Base-by-base conservation (phyloP, 176 grass and related monocot species). In the Musa acuminata region DNA sequence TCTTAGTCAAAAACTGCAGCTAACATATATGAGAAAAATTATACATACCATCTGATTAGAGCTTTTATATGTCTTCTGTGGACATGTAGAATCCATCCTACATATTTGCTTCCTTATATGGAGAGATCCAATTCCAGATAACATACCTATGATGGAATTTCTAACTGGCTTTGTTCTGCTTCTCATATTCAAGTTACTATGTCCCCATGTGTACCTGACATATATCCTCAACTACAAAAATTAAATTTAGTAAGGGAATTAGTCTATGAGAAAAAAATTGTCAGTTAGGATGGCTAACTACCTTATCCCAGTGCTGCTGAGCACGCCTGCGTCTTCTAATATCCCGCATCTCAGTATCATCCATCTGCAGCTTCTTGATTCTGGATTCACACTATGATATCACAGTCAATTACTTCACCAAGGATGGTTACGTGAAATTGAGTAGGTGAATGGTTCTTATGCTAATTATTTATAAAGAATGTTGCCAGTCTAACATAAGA, bases 291-390 rank as follows among this genome's bases (percentile, higher is more conserved):
- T 8, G 16, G 21, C n/a, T 14, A 1, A 64, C 3, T 69, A 78
- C 76, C 76, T 78, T 78, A 43, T 69, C 26, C 76, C 64, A 78
- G 13, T 78, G 20, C 62, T 78, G 25, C 51, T 78, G 76, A 51
- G 76, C 76, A 78, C 51, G 50, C 52, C 62, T 53, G 11, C 69
- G 63, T 24, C 24, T 54, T 67, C 23, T 67, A 19, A 55, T 55
- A n/a, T 68, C 64, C 49, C 51, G 22, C 64, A 78, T 69, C 22
- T 8, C 6, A 21, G 1, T 43, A 78, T 78, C 64, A 27, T 78
- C 76, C 67, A 11, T 11, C n/a, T 68, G 49, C 51, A 78, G 50
- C 50, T 67, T 35, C 51, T 68, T 78, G 8, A 78, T 68, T 55
- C 76, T 68, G 64, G 50, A 78, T 16, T 78, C 76, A 16, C 76